These are phyloP conservation scores for Rubia tinctorum DNA, from an alignment of 305 asterid species.

Conservation along the genomic window DNA sequence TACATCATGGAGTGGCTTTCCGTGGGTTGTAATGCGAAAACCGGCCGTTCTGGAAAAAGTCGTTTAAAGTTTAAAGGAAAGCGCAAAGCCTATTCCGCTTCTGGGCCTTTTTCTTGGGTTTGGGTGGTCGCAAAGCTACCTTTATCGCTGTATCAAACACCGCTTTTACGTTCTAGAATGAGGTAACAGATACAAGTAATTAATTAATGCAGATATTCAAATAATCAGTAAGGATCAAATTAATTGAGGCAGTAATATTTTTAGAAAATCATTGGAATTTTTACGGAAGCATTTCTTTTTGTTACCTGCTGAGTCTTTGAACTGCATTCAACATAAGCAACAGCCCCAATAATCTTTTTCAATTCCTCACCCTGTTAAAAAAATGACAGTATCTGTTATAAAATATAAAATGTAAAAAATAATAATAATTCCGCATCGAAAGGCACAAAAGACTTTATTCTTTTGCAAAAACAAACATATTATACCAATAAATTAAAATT, in stretches of 20 bases:
- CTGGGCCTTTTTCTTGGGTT: slow-evolving; percentile 51
- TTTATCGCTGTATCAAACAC: slow-evolving; percentile 83
- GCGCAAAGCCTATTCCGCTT: slow-evolving; percentile 52
- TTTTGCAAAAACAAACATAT: too few relatives aligned
- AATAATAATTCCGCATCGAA: too few relatives aligned
- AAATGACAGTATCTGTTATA: too few relatives aligned
- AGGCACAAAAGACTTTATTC: too few relatives aligned
- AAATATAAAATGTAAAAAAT: too few relatives aligned
- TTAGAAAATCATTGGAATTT: neutral
- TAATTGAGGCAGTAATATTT: neutral
- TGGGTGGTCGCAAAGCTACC: slow-evolving; percentile 72
- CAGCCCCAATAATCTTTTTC: slow-evolving; percentile 76
- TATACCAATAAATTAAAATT: too few relatives aligned
- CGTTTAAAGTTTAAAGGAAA: slow-evolving; percentile 39
- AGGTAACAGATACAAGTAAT: neutral
- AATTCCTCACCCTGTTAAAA: slow-evolving; percentile 88
- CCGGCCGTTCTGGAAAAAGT: neutral
- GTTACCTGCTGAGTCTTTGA: slow-evolving; percentile 89
- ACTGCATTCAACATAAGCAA: slow-evolving; percentile 80
- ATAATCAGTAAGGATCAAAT: neutral
- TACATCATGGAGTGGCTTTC: neutral
- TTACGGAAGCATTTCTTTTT: neutral
- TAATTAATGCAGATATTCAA: neutral
- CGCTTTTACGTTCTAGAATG: slow-evolving; percentile 66
- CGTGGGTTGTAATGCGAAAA: neutral